Evolutionary conservation across 306 rosid genomes (phyloP), one percentile per base, ranked within the genome.

Genomic region (Corylus avellana): DNA sequence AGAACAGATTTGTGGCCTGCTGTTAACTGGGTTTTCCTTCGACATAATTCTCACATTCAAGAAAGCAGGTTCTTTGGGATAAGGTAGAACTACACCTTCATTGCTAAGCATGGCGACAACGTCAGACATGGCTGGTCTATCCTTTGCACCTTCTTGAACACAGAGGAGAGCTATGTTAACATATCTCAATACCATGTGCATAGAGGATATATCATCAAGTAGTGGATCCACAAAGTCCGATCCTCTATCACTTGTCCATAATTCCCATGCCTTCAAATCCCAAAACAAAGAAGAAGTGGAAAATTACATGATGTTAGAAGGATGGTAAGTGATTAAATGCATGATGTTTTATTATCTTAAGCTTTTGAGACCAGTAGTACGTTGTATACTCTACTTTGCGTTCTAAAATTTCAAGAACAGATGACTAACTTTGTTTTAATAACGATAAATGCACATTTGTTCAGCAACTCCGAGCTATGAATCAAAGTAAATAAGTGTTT

Each of bases 81-180:
- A 55, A 55, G 59, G 59, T 55, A 17, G 59, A 55, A 55, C 8
- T 55, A 8, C 8, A 55, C 22, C 17, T 16, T 55, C 59, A 55
- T 17, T 85, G 14, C 81, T 80, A 6, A 55, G 25, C 59, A 55
- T 55, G n/a, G 59, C 63, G 32, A 85, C 85, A 78, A 81, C 81
- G 53, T 81, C 83, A 58, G 83, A 78, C 83, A 81, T 78, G 59
- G 67, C 70, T 10, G 85, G 85, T 12, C 88, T 81, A 16, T 85
- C 88, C 3, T 11, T 73, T 62, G 87, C 64, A n/a, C 82, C 59
- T 69, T 80, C 84, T 77, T 84, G 87, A 58, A 80, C 85, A 67
- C 87, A 80, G 0, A 84, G 82, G 17, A 80, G 75, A 68, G 77
- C 85, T 58, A 80, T 84, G 55, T 77, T 84, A 63, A 84, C 77